Base-by-base conservation (phyloP, 2,329 filamentous ascomycete genomes). In the Fusarium pseudonygamai region DNA sequence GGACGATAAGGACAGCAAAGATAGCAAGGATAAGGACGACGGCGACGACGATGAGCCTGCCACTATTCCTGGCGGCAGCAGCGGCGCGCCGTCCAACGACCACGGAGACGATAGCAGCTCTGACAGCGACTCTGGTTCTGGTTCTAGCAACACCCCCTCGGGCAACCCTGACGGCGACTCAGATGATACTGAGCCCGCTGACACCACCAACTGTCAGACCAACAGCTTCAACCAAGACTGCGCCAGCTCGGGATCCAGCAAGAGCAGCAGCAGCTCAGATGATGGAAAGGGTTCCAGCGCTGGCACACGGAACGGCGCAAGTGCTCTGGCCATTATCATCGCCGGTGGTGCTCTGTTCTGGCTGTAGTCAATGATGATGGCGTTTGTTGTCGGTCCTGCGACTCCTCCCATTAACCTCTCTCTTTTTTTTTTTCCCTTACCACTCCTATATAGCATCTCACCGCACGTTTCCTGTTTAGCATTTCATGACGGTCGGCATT, bases 161-260 rank as follows among this genome's bases (percentile, higher is more conserved):
- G 75, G 74, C 34, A 70, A 71, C 26, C 72, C 74, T 15, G 67
- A 73, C 16, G 63, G 72, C 15, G 59, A 71, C 26, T 55, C 71
- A 37, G 60, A 67, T 52, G 74, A 74, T 40, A 58, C 67, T 30
- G 42, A 71, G 49, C 64, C 66, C 32, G 75, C 73, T 30, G 72
- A 78, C 56, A 79, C 78, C 20, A 65, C 75, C 24, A 76, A 78
- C 65, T 87, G 85, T 72, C 73, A 80, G 16, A 71, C 79, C 13
- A 80, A 72, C 37, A 80, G 80, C 53, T 87, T 87, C 75, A 80
- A 81, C 63, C 84, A 86, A 74, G 74, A 79, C 64, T 85, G 84
- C 75, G 75, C 76, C 69, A 68, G 56, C 30, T 68, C 65, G 53
- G 67, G 60, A n/a, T 71, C 71, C 15, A 50, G 59, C 45, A 71